phyloP scores from a whole-genome alignment of 1,284 basidiomycete genomes.

The Tilletiopsis washingtonensis region DNA sequence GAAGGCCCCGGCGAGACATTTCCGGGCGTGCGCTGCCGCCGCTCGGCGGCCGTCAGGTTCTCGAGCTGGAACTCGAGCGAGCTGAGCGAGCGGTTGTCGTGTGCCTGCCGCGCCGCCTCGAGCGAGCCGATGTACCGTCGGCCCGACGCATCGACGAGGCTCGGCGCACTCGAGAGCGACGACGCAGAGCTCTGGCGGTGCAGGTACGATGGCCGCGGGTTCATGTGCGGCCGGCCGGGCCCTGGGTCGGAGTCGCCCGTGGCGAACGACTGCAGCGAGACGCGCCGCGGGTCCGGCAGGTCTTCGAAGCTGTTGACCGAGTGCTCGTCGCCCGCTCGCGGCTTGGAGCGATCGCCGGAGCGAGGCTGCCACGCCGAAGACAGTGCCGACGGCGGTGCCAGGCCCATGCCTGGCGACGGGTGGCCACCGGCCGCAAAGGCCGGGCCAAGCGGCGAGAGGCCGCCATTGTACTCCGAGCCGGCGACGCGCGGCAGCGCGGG shows the following conservation, averaged over 20 bases:
- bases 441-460: background rate
- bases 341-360: background rate
- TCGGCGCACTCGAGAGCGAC: conserved; percentile 12
- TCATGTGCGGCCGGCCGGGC: conserved; percentile 15
- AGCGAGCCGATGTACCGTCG: conserved; percentile 23
- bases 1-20: conserved; percentile 27
- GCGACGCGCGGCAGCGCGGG: background rate
- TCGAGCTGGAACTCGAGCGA: conserved; percentile 40
- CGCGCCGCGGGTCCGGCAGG: conserved; percentile 19
- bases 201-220: conserved; percentile 6
- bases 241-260: conserved; percentile 39
- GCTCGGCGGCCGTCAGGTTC: conserved; percentile 35
- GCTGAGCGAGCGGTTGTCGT: conserved; percentile 26
- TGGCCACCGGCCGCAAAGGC: background rate
- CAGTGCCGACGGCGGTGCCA: background rate
- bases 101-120: conserved; percentile 21
- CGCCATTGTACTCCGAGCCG: background rate
- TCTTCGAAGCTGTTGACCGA: conserved; percentile 31
- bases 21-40: conserved; percentile 18
- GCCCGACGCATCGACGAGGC: conserved; percentile 15
- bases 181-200: conserved; percentile 8
- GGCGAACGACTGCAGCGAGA: conserved; percentile 34
- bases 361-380: background rate
- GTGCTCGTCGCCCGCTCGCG: conserved; percentile 26
- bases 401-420: background rate